Conservation (phyloP, 2,329 filamentous ascomycete genomes). For the Lecanosticta acicola region DNA sequence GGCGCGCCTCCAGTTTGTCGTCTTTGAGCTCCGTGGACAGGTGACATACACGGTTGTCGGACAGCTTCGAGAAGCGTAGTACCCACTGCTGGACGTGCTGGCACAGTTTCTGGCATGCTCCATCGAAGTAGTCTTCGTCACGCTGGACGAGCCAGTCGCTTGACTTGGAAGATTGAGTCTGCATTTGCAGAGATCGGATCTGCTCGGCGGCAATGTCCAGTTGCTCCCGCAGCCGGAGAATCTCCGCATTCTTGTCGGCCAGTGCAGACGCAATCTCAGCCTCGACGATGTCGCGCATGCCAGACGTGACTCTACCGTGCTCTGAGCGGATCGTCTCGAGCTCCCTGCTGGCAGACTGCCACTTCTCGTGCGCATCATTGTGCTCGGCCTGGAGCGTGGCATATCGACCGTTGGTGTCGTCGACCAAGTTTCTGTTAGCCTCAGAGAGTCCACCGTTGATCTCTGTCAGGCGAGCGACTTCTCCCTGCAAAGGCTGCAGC, state of each 20-base stretch:
- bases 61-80: constrained; percentile 94
- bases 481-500: constrained; percentile 72
- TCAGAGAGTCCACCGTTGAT: constrained; percentile 74
- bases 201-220: constrained; percentile 64
- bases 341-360: constrained; percentile 57
- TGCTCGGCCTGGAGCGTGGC: constrained; percentile 62
- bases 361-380: constrained; percentile 47
- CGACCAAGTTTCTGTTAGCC: constrained; percentile 69
- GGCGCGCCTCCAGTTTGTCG: constrained; percentile 86
- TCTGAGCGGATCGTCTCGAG: constrained; percentile 62
- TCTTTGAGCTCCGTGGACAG: constrained; percentile 78
- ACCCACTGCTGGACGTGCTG: constrained; percentile 98
- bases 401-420: constrained; percentile 69
- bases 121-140: constrained; percentile 94
- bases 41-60: constrained; percentile 82
- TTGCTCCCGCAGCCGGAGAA: constrained; percentile 69
- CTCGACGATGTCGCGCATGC: constrained; percentile 57
- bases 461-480: constrained; percentile 73
- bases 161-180: constrained; percentile 51
- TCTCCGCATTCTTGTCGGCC: constrained; percentile 78
- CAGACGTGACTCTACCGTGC: constrained; percentile 57
- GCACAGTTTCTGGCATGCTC: constrained; percentile 88
- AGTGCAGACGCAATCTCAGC: constrained; percentile 60
- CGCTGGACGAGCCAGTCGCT: constrained; percentile 73
- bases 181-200: constrained; percentile 54